These are phyloP conservation scores for Kwoniella botswanensis DNA, from an alignment of 768 basidiomycete species.

Conservation along the genomic window DNA sequence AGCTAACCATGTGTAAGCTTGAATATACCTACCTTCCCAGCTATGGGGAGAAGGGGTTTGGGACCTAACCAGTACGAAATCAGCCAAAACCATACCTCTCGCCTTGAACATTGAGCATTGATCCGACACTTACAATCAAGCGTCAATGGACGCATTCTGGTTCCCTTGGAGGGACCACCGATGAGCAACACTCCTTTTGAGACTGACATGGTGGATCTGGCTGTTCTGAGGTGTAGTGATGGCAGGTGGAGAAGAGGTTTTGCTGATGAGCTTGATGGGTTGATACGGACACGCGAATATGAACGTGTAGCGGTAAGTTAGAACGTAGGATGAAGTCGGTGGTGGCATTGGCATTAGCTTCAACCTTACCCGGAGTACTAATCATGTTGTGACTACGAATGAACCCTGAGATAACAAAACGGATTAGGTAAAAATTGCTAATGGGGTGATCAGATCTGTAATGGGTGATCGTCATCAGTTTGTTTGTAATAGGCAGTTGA, in stretches of 20 bases:
- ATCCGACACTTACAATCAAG: constrained; percentile 48
- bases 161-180: constrained; percentile 59
- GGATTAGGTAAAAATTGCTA: neutral
- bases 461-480: neutral
- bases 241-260: neutral
- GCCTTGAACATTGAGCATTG: neutral
- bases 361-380: neutral
- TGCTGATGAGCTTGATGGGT: neutral
- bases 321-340: neutral
- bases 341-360: neutral
- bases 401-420: constrained; percentile 14
- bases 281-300: constrained; percentile 9
- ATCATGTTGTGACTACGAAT: neutral
- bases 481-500: neutral
- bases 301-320: constrained; percentile 8
- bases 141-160: constrained; percentile 55
- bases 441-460: neutral
- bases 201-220: constrained; percentile 33
- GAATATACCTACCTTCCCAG: constrained; percentile 55
- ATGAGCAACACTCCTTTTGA: constrained; percentile 59
- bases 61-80: constrained; percentile 43
- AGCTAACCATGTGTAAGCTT: neutral
- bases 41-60: constrained; percentile 61
- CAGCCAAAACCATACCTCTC: neutral
- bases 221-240: neutral